Evolutionary conservation across 257 asterid genomes (phyloP), one percentile per base, ranked within the genome.

Genomic region (Fraxinus pennsylvanica): DNA sequence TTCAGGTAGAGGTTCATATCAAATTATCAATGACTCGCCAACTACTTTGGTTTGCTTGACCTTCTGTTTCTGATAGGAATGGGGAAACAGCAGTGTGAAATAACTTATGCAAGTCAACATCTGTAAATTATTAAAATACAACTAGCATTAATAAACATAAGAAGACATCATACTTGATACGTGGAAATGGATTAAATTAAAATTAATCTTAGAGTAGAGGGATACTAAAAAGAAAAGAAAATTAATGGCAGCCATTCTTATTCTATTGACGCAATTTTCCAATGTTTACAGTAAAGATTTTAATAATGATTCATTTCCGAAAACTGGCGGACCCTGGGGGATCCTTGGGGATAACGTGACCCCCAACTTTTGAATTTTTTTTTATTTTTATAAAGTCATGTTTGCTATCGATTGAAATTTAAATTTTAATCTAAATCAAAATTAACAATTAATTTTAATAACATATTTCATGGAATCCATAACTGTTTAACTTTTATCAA

Each of bases 51-150:
- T 29, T 77, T 21, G 22, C 10, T 74, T 29, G 74, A 41, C 10
- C 71, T 15, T 81, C 82, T 67, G 22, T 54, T 57, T 7, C 65
- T n/a, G 12, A 57, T 57, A 57, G 10, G 25, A n/a, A n/a, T n/a
- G 66, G 12, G 66, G 9, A 7, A 57, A 5, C 27, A 57, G 29
- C 29, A 57, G 66, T 57, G 9, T 57, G 13, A 57, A 57, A 43
- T 43, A 2, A 43, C 15, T 43, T 10, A 0, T 12, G 52, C 52
- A 43, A 43, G 17, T 43, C 29, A 57, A 57, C 9, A 57, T 57
- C 29, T 6, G 66, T n/a, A n/a, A 57, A 57, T 21, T 21, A n/a
- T n/a, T 54, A n/a, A 57, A n/a, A 57, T 17, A n/a, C 27, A 6
- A 57, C 25, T 6, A 19, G 66, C 66, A 57, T n/a, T 19, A 7